Conservation (phyloP, 2,329 filamentous ascomycete species). For the Didymella pinodella region DNA sequence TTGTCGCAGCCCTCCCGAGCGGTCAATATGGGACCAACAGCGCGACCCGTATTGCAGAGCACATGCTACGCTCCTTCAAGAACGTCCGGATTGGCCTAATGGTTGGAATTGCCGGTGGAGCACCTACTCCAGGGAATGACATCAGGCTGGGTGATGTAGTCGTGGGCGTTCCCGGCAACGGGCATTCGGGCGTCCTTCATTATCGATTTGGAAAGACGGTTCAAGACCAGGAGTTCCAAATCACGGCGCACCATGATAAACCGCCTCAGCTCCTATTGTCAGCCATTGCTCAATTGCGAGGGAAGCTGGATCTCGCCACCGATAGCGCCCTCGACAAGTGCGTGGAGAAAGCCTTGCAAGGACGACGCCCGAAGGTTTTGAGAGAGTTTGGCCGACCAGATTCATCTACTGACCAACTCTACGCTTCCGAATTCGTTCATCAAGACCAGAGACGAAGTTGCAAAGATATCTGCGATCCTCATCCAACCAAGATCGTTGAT, state of each 20-base stretch:
- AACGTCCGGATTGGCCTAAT: not conserved
- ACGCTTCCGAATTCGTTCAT: too few species aligned
- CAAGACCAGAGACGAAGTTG: too few species aligned
- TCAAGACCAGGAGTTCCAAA: not conserved
- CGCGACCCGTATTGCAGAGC: not conserved
- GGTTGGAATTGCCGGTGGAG: not conserved
- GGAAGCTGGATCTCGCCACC: too few species aligned
- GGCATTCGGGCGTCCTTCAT: not conserved
- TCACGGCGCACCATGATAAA: too few species aligned
- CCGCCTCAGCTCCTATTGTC: too few species aligned
- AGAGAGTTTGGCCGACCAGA: too few species aligned
- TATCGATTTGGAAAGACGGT: not conserved
- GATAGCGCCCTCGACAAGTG: too few species aligned
- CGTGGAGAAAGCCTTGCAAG: too few species aligned
- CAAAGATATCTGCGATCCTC: too few species aligned
- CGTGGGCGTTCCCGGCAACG: not conserved
- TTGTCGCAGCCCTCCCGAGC: not conserved
- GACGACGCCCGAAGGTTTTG: too few species aligned
- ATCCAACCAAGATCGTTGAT: not conserved
- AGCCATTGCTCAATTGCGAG: too few species aligned
- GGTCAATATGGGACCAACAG: not conserved
- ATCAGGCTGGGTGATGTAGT: not conserved
- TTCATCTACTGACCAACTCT: too few species aligned
- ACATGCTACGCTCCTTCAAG: not conserved
- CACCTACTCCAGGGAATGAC: not conserved